Percentiles rank a stretch among this genome's conserved stretches.
Evolutionary conservation across 2,329 filamentous ascomycete species (phyloP).

Genomic region (Trichoderma sp.): DNA sequence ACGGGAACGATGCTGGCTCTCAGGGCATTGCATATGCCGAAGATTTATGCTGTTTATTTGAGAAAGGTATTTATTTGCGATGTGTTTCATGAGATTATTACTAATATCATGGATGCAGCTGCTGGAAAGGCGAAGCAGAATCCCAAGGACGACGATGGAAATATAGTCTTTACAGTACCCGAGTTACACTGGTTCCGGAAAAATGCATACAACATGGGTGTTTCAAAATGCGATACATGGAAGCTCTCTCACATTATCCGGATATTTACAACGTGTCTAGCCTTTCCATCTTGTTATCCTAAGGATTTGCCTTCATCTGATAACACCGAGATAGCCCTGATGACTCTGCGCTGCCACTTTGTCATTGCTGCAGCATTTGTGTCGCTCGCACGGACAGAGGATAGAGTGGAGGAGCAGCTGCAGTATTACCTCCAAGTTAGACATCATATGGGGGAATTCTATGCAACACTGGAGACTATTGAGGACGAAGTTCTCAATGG

Average conservation of each 20-base stretch:
- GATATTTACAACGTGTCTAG: constrained; percentile 54
- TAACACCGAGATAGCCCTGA: constrained; percentile 51
- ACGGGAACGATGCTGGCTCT: constrained; percentile 20
- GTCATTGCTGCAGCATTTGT: constrained; percentile 53
- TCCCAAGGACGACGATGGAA: constrained; percentile 38
- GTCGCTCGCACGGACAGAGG: constrained; percentile 50
- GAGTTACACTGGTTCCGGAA: constrained; percentile 84
- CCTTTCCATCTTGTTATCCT: constrained; percentile 52
- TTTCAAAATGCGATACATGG: constrained; percentile 58
- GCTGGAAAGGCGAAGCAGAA: constrained; percentile 32
- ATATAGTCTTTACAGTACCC: constrained; percentile 53
- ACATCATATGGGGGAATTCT: constrained; percentile 59
- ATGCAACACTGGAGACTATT: constrained; percentile 41
- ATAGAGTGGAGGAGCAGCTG: constrained; percentile 48
- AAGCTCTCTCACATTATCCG: constrained; percentile 51
- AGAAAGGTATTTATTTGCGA: constrained; percentile 35
- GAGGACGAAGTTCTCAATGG: constrained; percentile 39
- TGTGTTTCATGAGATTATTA: neutral
- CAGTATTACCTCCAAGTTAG: constrained; percentile 62
- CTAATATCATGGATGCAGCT: constrained; percentile 25
- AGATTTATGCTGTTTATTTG: constrained; percentile 54
- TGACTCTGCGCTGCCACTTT: constrained; percentile 68
- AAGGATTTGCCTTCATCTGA: constrained; percentile 41
- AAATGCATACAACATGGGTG: constrained; percentile 74
- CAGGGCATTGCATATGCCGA: constrained; percentile 29